A percentile compares a stretch with the other conserved stretches of the same genome.
phyloP scores from a whole-genome alignment of 2,329 filamentous ascomycete genomes.

The Xenoacremonium recifei region DNA sequence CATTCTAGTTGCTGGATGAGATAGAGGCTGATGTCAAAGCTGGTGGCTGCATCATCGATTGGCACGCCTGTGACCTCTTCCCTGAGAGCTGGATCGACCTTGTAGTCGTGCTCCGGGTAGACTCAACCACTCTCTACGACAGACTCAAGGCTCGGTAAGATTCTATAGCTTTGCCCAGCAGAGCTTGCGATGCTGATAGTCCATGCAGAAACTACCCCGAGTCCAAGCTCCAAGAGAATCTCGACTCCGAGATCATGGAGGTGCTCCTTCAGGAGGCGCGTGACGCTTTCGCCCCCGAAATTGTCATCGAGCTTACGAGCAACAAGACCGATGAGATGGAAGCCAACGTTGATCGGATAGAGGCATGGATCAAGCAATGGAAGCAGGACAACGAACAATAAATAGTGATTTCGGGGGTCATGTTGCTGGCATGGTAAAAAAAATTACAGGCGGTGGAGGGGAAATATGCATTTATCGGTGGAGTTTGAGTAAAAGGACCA shows the following conservation, averaged over 20 bases:
- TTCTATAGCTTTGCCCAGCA: too few species aligned
- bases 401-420: not conserved
- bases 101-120: slow-evolving; percentile 84
- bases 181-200: slow-evolving; percentile 1
- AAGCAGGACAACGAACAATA: slow-evolving; percentile 55
- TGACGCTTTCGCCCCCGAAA: slow-evolving; percentile 81
- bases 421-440: too few species aligned
- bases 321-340: slow-evolving; percentile 84
- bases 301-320: slow-evolving; percentile 86
- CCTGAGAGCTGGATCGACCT: slow-evolving; percentile 93
- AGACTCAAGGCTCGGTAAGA: slow-evolving; percentile 69
- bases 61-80: slow-evolving; percentile 96
- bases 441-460: too few species aligned
- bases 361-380: slow-evolving; percentile 81
- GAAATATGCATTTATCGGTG: too few species aligned
- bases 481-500: not conserved
- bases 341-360: slow-evolving; percentile 79
- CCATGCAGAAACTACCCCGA: slow-evolving; percentile 70
- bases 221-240: slow-evolving; percentile 88
- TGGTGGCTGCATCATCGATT: slow-evolving; percentile 90
- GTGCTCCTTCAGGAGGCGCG: slow-evolving; percentile 86
- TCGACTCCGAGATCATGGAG: slow-evolving; percentile 97
- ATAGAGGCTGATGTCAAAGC: slow-evolving; percentile 77
- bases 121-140: slow-evolving; percentile 81
- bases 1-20: slow-evolving; percentile 71